Base-by-base conservation (phyloP, 2,329 filamentous ascomycete species). In the Nigrospora osmanthi region DNA sequence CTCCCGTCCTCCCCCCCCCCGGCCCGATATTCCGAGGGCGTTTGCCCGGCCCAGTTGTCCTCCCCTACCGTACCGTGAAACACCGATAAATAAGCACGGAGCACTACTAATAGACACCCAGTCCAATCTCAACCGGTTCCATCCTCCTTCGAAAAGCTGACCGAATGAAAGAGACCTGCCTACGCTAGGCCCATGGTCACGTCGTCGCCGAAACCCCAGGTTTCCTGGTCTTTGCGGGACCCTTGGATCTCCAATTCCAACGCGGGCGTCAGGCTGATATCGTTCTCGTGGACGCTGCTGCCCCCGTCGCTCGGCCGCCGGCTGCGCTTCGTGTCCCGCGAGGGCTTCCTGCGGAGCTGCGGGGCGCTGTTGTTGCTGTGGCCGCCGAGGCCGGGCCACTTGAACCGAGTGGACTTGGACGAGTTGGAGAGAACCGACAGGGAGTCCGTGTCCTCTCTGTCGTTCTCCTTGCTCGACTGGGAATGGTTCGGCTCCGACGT, bases 171-270 rank as follows among this genome's bases (percentile, higher is more conserved):
- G 6, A 28, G 9, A 7, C 23, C 23, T 10, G 23, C 40, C 61
- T 47, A 91, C 63, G 91, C 88, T 53, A 95, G 68, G 31, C 81
- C 85, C 85, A 95, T 93, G 56, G 84, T 75, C 19, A 85, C 81
- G 58, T 95, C 89, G 60, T 95, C 89, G 1, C 87, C 86, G 41
- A 94, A 76, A 0, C 87, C 87, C 82, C 89, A 89, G 55, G 80
- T 77, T 3, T 65, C 76, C 53, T 69, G 81, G 53, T 76, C 80
- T 57, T 66, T 69, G 51, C 72, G 64, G 51, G 73, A 59, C 52
- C 72, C 70, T 62, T 80, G 69, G 56, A 78, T 65, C 61, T 76
- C 68, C 40, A 79, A 58, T 45, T 75, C 71, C 5, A 76, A 59
- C 44, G 55, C 55, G 2, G 60, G 59, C 17, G 56, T 55, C 14